Evolutionary conservation across 805 yeast species (phyloP).

Genomic region (Scheffersomyces ergatensis): DNA sequence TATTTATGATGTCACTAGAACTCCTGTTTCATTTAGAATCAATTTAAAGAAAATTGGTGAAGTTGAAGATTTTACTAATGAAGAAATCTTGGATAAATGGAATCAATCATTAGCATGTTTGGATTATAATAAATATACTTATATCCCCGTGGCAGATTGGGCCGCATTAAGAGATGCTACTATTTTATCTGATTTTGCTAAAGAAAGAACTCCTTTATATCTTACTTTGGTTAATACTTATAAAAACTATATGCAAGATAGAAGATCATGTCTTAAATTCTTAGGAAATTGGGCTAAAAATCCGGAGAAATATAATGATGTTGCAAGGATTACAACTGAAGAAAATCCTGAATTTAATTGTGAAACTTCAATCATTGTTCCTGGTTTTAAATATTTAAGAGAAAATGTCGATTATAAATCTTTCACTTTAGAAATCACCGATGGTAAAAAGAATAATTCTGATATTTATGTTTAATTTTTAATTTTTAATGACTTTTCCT

Average conservation of each 20-base stretch:
- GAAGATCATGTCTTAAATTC: constrained; percentile 25
- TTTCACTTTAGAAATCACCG: constrained; percentile 15
- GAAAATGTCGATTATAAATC: constrained; percentile 26
- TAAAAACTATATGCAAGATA: constrained; percentile 40
- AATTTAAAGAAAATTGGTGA: constrained; percentile 70
- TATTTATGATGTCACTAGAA: constrained; percentile 53
- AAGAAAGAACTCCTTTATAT: constrained; percentile 52
- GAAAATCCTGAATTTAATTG: constrained; percentile 11
- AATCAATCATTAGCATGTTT: constrained; percentile 43
- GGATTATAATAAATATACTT: constrained; percentile 54
- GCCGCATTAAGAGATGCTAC: constrained; percentile 80
- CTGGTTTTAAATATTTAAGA: constrained; percentile 22
- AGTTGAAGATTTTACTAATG: constrained; percentile 47
- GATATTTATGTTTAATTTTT: background rate
- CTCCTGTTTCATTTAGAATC: constrained; percentile 72
- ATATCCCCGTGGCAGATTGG: constrained; percentile 84
- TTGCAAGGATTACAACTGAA: constrained; percentile 21
- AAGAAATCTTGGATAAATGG: constrained; percentile 60
- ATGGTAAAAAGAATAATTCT: background rate
- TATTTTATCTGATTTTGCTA: constrained; percentile 38
- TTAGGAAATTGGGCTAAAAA: constrained; percentile 28
- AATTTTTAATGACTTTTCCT: too few relatives aligned
- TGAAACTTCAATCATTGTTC: constrained; percentile 17
- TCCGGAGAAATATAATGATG: constrained; percentile 17
- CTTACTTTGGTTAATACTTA: constrained; percentile 52